Base-by-base conservation (phyloP, 129 eudicot species). In the Solidago caesia region DNA sequence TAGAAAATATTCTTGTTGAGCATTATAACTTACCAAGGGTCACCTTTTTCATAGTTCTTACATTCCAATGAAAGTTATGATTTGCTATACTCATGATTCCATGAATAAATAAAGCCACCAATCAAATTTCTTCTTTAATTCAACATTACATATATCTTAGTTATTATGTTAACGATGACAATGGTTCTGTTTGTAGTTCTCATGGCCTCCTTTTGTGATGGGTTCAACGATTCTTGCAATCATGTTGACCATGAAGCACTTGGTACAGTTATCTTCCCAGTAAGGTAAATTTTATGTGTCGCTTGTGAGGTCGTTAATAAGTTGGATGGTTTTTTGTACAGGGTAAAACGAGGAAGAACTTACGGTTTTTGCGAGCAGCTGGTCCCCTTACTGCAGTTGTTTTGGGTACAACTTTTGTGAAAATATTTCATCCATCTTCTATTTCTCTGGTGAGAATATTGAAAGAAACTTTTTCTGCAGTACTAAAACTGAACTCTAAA, bases 311-410 rank as follows among this genome's bases (percentile, higher is more conserved):
- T 52, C 25, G n/a, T 59, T 64, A 43, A 49, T 77, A 49, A 43
- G 52, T 64, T 58, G 57, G 58, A 66, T 58, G 78, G 45, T 77
- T 69, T 25, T 62, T 33, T 64, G 60, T 59, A 77, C 71, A 91
- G 97, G 99, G 99, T 56, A 91, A 95, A 82, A 67, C 96, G 51
- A 87, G 85, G 79, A 95, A 95, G 74, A 67, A 65, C 59, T 81
- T 95, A 63, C 87, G 90, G 76, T 89, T 88, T 82, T 75, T 95
- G 75, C 84, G 97, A 78, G 99, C 96, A 1, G 84, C 87, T 14
- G 99, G 99, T 55, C 99, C 99, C 29, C 96, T 95, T 67, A 91
- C 99, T 55, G 97, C 97, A 82, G 96, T 95, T 82, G 90, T 91
- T 75, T 61, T 95, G 82, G 96, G 99, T 67, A 95, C 97, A 80